These are phyloP conservation scores for Syzygium aromaticum DNA, from an alignment of 345 rosid species.

Conservation along the genomic window DNA sequence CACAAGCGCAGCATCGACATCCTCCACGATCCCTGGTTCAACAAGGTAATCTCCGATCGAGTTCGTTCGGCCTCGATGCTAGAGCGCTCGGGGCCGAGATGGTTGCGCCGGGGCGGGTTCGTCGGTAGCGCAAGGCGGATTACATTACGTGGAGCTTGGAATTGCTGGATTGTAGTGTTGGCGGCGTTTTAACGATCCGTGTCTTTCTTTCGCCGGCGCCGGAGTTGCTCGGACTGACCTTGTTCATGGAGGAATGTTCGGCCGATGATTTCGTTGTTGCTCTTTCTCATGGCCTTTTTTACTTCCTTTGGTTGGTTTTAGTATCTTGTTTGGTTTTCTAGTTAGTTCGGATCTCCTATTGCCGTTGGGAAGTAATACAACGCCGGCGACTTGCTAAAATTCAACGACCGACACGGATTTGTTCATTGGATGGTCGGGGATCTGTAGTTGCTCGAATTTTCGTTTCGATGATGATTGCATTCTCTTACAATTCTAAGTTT, in stretches of 20 bases:
- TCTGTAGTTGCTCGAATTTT: neutral
- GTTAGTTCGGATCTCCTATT: neutral
- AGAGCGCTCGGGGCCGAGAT: neutral
- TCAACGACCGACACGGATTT: neutral
- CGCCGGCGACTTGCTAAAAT: neutral
- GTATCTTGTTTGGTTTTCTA: neutral
- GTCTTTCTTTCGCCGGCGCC: neutral
- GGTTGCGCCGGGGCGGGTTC: neutral
- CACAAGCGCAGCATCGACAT: constrained; percentile 96
- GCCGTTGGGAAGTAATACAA: neutral
- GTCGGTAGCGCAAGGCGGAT: neutral
- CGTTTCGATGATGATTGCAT: neutral
- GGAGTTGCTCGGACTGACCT: neutral
- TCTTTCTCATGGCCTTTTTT: neutral
- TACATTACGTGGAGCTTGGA: neutral
- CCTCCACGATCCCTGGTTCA: constrained; percentile 99
- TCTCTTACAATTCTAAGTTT: neutral
- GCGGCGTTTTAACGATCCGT: neutral
- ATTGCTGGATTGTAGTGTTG: fast-evolving
- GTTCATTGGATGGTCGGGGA: neutral
- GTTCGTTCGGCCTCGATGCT: neutral
- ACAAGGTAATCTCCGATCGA: constrained; percentile 39
- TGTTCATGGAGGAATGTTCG: neutral
- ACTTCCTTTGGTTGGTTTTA: neutral
- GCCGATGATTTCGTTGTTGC: neutral